phyloP scores from a whole-genome alignment of 2,329 filamentous ascomycete species.

The Trichocomaceae sp. region DNA sequence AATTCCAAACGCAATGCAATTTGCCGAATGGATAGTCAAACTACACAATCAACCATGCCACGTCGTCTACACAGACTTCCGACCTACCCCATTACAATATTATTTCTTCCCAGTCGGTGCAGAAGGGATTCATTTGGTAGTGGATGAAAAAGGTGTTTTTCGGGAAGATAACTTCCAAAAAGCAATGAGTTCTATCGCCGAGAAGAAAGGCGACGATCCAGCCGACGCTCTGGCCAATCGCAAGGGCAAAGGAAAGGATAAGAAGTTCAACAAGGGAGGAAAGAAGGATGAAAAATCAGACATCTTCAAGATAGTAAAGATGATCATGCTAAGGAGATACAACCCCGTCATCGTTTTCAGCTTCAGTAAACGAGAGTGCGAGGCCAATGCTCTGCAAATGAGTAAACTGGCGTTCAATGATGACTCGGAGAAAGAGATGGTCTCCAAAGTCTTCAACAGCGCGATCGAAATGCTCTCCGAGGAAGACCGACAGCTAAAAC shows the following conservation, averaged over 20 bases:
- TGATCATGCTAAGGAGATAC: conserved; percentile 97
- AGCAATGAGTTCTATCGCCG: conserved; percentile 84
- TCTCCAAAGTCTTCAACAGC: conserved; percentile 85
- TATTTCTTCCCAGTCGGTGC: conserved; percentile 95
- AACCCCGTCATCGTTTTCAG: conserved; percentile 99
- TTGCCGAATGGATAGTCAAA: conserved; percentile 98
- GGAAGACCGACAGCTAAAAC: conserved; percentile 79
- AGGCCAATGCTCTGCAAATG: conserved; percentile 81
- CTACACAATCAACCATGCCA: conserved; percentile 96
- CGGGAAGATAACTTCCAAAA: conserved; percentile 96
- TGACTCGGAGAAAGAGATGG: conserved; percentile 90
- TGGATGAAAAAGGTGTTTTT: conserved; percentile 95
- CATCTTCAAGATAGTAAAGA: conserved; percentile 95
- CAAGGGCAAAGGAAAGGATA: conserved; percentile 85
- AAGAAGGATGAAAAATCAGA: conserved; percentile 61
- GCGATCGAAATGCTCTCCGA: conserved; percentile 90
- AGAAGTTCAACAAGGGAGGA: conserved; percentile 83
- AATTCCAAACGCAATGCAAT: conserved; percentile 98
- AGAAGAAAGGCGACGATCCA: conserved; percentile 78
- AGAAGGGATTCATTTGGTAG: conserved; percentile 86
- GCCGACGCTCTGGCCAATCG: conserved; percentile 70
- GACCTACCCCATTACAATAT: conserved; percentile 91
- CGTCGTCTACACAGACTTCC: conserved; percentile 98
- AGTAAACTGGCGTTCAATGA: conserved; percentile 89
- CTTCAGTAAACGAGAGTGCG: conserved; percentile 96